A percentile compares a stretch with the other conserved stretches of the same genome.
phyloP scores from a whole-genome alignment of 176 grass and related monocot genomes.

The Cenchrus purpureus region DNA sequence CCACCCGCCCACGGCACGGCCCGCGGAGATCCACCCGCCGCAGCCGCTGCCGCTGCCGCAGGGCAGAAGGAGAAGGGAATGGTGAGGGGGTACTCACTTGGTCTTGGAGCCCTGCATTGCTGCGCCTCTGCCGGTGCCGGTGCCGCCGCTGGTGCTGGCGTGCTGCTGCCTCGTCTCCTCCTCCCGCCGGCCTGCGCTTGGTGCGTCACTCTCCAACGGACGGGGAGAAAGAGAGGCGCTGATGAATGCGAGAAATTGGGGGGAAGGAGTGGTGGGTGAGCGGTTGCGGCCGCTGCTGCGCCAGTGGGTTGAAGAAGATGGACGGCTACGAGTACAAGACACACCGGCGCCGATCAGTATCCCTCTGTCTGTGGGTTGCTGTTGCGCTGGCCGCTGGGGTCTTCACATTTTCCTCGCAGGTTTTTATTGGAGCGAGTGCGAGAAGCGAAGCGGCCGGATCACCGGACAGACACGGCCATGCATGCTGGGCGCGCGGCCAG shows the following conservation, averaged over 20 bases:
- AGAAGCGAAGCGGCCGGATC: constrained; percentile 15
- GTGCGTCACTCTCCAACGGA: background rate
- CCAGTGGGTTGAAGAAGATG: constrained; percentile 34
- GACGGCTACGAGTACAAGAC: background rate
- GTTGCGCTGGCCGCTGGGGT: background rate
- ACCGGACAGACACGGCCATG: background rate
- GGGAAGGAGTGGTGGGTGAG: constrained; percentile 38
- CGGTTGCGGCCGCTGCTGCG: constrained; percentile 39
- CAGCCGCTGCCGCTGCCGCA: background rate
- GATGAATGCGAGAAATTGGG: constrained; percentile 30
- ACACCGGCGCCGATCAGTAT: constrained; percentile 24
- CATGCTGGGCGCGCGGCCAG: background rate
- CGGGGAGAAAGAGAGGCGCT: background rate
- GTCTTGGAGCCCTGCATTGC: constrained; percentile 54
- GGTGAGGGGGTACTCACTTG: constrained; percentile 34
- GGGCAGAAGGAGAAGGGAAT: background rate
- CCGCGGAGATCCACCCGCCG: background rate
- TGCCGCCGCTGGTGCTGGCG: background rate
- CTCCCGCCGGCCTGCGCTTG: too few relatives aligned
- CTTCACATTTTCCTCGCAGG: constrained; percentile 33
- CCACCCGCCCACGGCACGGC: background rate
- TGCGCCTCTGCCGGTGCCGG: background rate
- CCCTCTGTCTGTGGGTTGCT: constrained; percentile 15
- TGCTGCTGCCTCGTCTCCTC: background rate
- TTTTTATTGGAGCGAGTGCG: constrained; percentile 9